Evolutionary conservation across 768 basidiomycete species (phyloP).

Genomic region (Mycena vitilis): DNA sequence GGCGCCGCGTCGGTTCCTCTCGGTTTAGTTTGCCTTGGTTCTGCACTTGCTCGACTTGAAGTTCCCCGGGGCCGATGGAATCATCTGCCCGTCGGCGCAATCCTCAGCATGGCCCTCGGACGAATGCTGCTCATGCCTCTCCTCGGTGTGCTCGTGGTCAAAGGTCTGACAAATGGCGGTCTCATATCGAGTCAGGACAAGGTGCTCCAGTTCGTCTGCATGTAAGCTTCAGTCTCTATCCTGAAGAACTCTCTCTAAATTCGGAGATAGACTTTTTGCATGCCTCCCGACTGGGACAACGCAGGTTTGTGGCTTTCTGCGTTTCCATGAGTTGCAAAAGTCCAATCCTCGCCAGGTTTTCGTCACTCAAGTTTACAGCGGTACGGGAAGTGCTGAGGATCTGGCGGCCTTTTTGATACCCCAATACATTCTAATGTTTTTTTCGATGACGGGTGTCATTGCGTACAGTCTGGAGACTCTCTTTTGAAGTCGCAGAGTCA

Average conservation of each 20-base stretch:
- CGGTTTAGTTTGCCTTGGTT: constrained; percentile 71
- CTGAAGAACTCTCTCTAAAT: background rate
- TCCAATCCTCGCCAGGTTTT: constrained; percentile 9
- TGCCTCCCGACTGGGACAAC: constrained; percentile 25
- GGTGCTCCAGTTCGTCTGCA: constrained; percentile 62
- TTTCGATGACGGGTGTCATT: constrained; percentile 22
- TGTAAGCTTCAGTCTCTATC: constrained; percentile 31
- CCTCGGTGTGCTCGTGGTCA: constrained; percentile 58
- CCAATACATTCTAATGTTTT: constrained; percentile 14
- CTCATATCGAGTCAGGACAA: constrained; percentile 54
- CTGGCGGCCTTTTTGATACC: constrained; percentile 17
- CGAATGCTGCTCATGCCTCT: constrained; percentile 59
- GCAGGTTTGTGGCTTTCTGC: background rate
- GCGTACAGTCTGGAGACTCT: constrained; percentile 22
- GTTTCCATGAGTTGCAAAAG: background rate
- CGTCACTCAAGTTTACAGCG: constrained; percentile 23
- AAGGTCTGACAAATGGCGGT: constrained; percentile 48
- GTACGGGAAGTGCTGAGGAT: constrained; percentile 20
- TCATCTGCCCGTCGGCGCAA: constrained; percentile 52
- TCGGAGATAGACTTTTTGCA: constrained; percentile 1
- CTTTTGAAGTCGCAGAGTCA: background rate
- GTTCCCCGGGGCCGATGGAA: constrained; percentile 53
- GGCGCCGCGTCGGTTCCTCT: constrained; percentile 73
- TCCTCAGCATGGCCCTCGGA: constrained; percentile 53
- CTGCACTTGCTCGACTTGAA: constrained; percentile 62